Conservation (phyloP, 805 yeast genomes). For the Metschnikowia picachoensis region DNA sequence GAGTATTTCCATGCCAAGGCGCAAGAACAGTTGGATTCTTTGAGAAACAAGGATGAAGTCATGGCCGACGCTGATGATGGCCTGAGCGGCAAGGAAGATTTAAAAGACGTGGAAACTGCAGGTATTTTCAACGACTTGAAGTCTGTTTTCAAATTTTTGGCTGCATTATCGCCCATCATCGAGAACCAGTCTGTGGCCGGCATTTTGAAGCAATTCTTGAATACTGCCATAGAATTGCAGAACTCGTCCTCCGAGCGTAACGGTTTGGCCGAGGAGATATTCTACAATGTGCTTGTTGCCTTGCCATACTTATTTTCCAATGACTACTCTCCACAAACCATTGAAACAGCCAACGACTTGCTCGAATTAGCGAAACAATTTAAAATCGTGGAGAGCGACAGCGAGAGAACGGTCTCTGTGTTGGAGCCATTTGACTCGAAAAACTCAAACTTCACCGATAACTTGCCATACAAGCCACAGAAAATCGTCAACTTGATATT, state of each 20-base stretch:
- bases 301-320: conserved; percentile 61
- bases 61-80: conserved; percentile 13
- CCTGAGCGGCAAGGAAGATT: conserved; percentile 1
- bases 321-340: conserved; percentile 28
- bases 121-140: conserved; percentile 73
- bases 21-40: conserved; percentile 48
- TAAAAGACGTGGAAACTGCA: conserved; percentile 26
- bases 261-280: conserved; percentile 66
- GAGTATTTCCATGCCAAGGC: conserved; percentile 65
- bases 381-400: conserved; percentile 22
- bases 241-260: conserved; percentile 35
- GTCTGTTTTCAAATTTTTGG: conserved; percentile 64
- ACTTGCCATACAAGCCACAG: conserved; percentile 49
- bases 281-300: conserved; percentile 55
- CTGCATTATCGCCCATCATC: conserved; percentile 61
- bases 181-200: conserved; percentile 38
- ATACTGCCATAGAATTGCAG: conserved; percentile 56
- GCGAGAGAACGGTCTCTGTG: conserved; percentile 15
- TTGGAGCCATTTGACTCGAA: conserved; percentile 39
- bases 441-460: conserved; percentile 23
- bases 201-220: conserved; percentile 52
- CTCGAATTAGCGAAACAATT: conserved; percentile 44
- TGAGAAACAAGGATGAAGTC: conserved; percentile 11
- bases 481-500: conserved; percentile 47
- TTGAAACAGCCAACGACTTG: conserved; percentile 41